Base-by-base conservation (phyloP, 306 rosid species). In the Erythrophleum fordii region DNA sequence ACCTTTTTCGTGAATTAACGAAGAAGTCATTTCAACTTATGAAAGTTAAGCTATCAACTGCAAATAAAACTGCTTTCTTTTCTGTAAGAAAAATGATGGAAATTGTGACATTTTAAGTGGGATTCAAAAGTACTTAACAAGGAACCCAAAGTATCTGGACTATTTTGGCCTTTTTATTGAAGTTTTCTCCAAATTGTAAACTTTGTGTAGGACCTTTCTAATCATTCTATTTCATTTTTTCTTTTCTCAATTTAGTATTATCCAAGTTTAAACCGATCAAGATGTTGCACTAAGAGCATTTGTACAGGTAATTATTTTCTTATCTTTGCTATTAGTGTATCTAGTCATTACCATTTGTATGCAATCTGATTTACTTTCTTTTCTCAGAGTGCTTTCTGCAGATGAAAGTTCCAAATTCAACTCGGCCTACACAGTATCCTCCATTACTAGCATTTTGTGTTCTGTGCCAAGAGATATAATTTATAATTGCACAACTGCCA, bases 341-440 rank as follows among this genome's bases (percentile, higher is more conserved):
- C 51, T 49, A 46, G 25, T 74, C 39, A 25, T 56, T 64, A 41
- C 64, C 61, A 61, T 72, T 79, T 62, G 17, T 41, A 62, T 56
- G 69, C 39, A 22, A 65, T 48, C 83, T 89, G 83, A 88, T 74
- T 77, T 41, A 28, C 39, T 85, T 81, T 84, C 60, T 72, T 80
- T 75, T 29, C 45, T 75, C 93, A 96, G 99, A 96, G 87, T 96
- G 99, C 81, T 96, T 96, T 89, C 83, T 96, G 88, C 98, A 96
- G 94, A 96, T 96, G 99, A 96, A 93, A 88, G 99, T 96, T 83
- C 99, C 99, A 69, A 96, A 96, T 86, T 93, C 99, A 72, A 87
- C 97, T 68, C 98, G 98, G 52, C 99, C 99, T 51, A 93, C 98
- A n/a, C 99, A 96, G 99, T 96, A 96, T 96, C 97, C 97, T 89